These are phyloP conservation scores for Cryptococcus amylolentus DNA, from an alignment of 1,284 basidiomycete species.

Conservation along the genomic window DNA sequence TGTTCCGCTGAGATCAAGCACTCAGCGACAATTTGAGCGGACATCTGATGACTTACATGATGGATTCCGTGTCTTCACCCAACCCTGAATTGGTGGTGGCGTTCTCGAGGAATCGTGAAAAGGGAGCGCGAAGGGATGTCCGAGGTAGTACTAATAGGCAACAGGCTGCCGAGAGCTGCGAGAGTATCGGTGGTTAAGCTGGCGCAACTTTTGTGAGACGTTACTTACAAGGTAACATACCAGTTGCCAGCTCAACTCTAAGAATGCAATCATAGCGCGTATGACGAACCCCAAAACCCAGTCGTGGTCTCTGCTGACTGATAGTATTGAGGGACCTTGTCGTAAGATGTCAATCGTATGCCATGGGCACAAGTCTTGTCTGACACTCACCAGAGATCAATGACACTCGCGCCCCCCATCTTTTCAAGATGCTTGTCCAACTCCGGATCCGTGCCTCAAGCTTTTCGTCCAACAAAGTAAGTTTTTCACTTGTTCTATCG, in stretches of 20 bases:
- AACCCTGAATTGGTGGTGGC: neutral
- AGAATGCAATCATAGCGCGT: neutral
- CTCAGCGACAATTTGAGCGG: neutral
- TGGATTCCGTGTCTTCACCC: neutral
- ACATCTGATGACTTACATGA: neutral
- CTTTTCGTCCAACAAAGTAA: neutral
- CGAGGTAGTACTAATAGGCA: slow-evolving; percentile 3
- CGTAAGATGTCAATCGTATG: neutral
- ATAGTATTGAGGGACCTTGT: neutral
- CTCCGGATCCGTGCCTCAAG: neutral
- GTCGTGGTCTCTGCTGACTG: neutral
- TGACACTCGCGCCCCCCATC: neutral
- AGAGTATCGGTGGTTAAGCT: neutral
- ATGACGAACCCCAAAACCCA: neutral
- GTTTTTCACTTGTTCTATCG: neutral
- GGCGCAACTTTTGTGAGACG: no score
- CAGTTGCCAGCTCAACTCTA: slow-evolving; percentile 4
- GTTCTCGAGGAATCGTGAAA: neutral
- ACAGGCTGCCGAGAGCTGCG: slow-evolving; percentile 1
- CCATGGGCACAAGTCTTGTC: neutral
- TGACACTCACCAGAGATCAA: slow-evolving; percentile 5
- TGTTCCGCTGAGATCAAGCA: no score
- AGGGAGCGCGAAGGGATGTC: neutral
- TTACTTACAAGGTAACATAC: slow-evolving; percentile 3
- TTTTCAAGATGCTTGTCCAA: neutral